A percentile compares a stretch with the other conserved stretches of the same genome.
Conservation (phyloP, 805 yeast genomes). For the Monosporozyma solicola region DNA sequence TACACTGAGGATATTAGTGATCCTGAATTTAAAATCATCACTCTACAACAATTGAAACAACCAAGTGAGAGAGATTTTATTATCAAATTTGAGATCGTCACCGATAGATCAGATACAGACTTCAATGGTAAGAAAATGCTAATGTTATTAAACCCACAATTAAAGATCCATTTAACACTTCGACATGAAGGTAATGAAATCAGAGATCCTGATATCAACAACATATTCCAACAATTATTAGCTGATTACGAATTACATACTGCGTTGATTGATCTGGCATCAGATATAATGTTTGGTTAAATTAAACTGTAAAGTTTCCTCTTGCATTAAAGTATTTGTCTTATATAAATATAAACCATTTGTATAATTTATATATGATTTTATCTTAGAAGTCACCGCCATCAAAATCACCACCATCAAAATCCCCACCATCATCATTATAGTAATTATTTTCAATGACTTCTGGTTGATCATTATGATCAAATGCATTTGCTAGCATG, state of each 20-base stretch:
- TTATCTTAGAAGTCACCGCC: slow-evolving; percentile 14
- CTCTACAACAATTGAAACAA: neutral
- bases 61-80: neutral
- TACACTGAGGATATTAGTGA: neutral
- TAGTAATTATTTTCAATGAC: slow-evolving; percentile 31
- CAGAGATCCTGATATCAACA: slow-evolving; percentile 2
- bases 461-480: slow-evolving; percentile 10
- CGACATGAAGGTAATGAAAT: neutral
- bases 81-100: neutral
- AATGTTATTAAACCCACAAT: slow-evolving; percentile 2
- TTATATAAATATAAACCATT: neutral
- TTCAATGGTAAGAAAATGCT: neutral
- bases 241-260: slow-evolving; percentile 17
- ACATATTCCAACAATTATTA: slow-evolving; percentile 12
- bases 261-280: slow-evolving; percentile 10
- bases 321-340: neutral
- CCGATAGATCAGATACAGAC: neutral
- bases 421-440: slow-evolving; percentile 27
- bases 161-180: neutral
- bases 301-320: neutral
- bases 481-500: slow-evolving; percentile 39
- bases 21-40: neutral
- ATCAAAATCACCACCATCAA: slow-evolving; percentile 23
- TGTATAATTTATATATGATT: neutral
- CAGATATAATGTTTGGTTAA: neutral